phyloP scores from a whole-genome alignment of 2,329 filamentous ascomycete species.

The Colletotrichum musicola region DNA sequence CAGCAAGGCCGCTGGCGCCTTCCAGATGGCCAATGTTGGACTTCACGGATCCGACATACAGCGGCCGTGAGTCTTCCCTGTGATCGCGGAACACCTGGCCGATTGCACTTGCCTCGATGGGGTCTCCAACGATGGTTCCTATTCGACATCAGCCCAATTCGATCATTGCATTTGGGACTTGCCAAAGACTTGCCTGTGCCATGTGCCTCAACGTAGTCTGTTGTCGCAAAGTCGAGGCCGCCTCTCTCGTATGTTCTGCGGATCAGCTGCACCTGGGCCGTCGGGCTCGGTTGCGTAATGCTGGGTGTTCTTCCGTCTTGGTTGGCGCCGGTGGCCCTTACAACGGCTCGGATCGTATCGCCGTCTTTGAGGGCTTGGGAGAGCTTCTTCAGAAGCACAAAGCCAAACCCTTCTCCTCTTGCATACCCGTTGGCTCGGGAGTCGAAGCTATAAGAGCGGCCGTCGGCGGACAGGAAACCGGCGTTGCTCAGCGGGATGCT shows the following conservation, averaged over 20 bases:
- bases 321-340: constrained; percentile 65
- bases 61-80: constrained; percentile 51
- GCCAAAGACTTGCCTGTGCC: constrained; percentile 60
- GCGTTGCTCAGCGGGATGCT: constrained; percentile 65
- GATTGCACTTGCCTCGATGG: constrained; percentile 62
- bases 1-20: constrained; percentile 63
- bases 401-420: constrained; percentile 71
- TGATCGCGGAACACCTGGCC: constrained; percentile 52
- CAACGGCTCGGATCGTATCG: constrained; percentile 68
- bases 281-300: constrained; percentile 68
- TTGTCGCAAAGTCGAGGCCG: constrained; percentile 57
- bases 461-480: constrained; percentile 64
- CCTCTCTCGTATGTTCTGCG: constrained; percentile 57
- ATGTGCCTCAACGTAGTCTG: constrained; percentile 67
- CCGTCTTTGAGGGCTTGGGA: constrained; percentile 68
- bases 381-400: constrained; percentile 70
- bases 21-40: constrained; percentile 68
- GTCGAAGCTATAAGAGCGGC: constrained; percentile 67
- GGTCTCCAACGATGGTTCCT: constrained; percentile 67
- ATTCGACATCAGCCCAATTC: neutral
- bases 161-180: no score
- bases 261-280: constrained; percentile 65
- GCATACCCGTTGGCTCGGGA: constrained; percentile 71
- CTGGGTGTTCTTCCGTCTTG: constrained; percentile 71
- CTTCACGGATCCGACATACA: constrained; percentile 66